Conservation (phyloP, 1,284 basidiomycete genomes). For the Tylopilus orsonianus region DNA sequence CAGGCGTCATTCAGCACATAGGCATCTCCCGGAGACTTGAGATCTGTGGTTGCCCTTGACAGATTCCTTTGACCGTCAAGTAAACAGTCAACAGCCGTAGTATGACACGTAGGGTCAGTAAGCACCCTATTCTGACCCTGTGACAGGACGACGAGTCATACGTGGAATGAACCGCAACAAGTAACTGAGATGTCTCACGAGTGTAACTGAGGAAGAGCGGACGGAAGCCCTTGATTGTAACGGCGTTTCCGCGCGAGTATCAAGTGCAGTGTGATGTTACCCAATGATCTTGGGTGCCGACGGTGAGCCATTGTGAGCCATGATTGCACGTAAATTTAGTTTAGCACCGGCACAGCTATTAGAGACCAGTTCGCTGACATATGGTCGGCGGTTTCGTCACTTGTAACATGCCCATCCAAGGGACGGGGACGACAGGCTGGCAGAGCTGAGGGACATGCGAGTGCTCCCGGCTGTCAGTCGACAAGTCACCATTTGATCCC, state of each 20-base stretch:
- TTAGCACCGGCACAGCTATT: not conserved
- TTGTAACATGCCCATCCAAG: conserved; percentile 82
- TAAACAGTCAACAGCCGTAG: conserved; percentile 80
- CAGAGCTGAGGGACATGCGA: too few relatives aligned
- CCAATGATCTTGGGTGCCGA: conserved; percentile 4
- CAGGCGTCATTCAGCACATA: conserved; percentile 1
- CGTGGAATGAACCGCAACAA: not conserved
- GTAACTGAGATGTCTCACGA: not conserved
- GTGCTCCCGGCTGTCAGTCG: too few relatives aligned
- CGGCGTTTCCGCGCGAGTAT: not conserved
- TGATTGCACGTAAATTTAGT: not conserved
- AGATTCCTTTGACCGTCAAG: conserved; percentile 50
- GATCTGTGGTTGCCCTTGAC: conserved; percentile 49
- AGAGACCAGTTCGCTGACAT: not conserved
- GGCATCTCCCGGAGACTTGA: conserved; percentile 7
- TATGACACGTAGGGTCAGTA: conserved; percentile 77
- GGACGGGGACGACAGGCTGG: too few relatives aligned
- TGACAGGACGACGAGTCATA: conserved; percentile 48
- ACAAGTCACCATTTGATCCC: too few relatives aligned
- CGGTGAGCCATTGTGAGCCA: conserved; percentile 3
- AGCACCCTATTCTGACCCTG: conserved; percentile 68
- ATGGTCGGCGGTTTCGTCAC: conserved; percentile 45
- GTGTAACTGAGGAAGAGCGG: conserved; percentile 4
- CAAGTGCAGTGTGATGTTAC: conserved; percentile 5
- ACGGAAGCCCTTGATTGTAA: conserved; percentile 6